Evolutionary conservation across 1,284 basidiomycete genomes (phyloP), one percentile per base, ranked within the genome.

Genomic region (Irpex rosettiformis): DNA sequence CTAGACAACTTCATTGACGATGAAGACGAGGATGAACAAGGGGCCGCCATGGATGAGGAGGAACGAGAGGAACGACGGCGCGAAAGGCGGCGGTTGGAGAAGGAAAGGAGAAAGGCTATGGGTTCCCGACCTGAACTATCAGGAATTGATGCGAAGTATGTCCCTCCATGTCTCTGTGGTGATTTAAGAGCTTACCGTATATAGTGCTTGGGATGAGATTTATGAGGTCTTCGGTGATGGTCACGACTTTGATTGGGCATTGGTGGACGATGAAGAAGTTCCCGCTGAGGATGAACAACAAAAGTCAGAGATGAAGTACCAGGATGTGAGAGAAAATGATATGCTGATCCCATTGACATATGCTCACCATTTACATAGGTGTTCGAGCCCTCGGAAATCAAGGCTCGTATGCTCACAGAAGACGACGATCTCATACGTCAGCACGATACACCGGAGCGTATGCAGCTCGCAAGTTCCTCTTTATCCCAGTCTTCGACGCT

Each of bases 201-300:
- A 13, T 62, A 98, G 96, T 69, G 92, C 95, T 30, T 98, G 95
- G 94, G 91, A 94, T 60, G 97, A 98, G 75, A 92, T 99, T 52
- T 91, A 92, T 63, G 96, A 96, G 63, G 94, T 99, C 8, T 99
- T 99, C 69, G 97, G 97, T 37, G 93, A 97, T 66, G 97, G 97
- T 18, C 88, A 92, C 67, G 96, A 99, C 65, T 99, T 96, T 69
- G 94, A 94, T 65, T 97, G 93, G 91, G 96, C 96, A 1, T 74
- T 98, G 56, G 88, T 80, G 47, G 89, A 83, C 8, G 94, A 96
- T 49, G 89, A 91, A 13, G 84, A 85, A 27, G 69, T 72, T 3
- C 82, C 81, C 21, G 77, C 77, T 22, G 84, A 89, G 33, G 86
- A 87, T 56, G 82, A 87, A 25, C 75, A 77, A 33, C 67, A 70